Percentiles rank a stretch among this genome's conserved stretches.
These are phyloP conservation scores for Cordyceps militaris DNA, from an alignment of 2,329 filamentous ascomycete genomes.

Conservation along the genomic window DNA sequence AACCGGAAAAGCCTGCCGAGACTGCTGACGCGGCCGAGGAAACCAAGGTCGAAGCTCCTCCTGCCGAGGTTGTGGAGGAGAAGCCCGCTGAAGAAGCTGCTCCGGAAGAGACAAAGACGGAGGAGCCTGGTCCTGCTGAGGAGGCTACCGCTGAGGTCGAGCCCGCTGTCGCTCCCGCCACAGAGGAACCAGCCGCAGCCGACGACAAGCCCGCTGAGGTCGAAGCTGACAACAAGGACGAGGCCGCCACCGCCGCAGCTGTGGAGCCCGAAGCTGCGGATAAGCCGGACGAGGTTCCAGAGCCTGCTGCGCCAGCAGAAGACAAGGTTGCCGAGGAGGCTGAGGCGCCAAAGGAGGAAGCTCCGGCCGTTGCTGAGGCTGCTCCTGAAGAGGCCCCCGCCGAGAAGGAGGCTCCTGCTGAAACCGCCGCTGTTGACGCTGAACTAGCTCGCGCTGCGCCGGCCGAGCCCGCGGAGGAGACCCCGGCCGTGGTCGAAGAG, in stretches of 20 bases:
- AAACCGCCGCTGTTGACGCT: not conserved
- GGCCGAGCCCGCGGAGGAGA: constrained; percentile 14
- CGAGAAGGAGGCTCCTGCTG: not conserved
- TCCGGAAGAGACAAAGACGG: not conserved
- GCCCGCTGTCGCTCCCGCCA: not conserved
- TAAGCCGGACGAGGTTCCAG: not conserved
- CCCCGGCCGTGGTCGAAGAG: not conserved
- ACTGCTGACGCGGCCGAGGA: not conserved
- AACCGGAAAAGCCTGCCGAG: not conserved
- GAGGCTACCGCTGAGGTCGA: not conserved
- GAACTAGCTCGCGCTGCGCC: not conserved
- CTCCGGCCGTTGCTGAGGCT: not conserved
- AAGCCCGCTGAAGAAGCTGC: not conserved
- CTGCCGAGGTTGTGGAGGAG: not conserved
- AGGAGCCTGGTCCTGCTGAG: not conserved
- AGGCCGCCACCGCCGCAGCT: not conserved
- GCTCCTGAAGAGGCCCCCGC: not conserved
- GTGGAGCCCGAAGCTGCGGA: not conserved
- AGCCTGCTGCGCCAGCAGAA: not conserved
- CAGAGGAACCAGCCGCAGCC: not conserved
- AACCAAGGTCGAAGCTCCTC: not conserved
- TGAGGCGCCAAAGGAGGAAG: not conserved
- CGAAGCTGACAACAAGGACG: constrained; percentile 10
- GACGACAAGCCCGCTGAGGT: not conserved
- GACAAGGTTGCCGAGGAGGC: constrained; percentile 16